Conservation (phyloP, 352 stramenopile species). For the Phytophthora pini region DNA sequence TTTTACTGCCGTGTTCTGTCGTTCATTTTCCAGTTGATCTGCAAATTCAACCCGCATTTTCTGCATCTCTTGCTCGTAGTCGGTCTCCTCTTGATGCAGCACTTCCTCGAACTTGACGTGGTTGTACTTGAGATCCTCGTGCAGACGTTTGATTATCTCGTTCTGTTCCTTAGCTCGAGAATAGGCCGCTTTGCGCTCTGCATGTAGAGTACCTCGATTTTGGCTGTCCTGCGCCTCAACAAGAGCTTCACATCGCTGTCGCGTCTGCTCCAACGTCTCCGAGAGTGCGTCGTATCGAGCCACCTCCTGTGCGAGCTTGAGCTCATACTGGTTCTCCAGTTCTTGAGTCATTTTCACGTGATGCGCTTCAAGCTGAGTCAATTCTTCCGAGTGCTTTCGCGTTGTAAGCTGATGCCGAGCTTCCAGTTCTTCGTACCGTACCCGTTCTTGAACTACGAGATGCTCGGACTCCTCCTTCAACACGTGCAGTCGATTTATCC, state of each 20-base stretch:
- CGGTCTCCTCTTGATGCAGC: slow-evolving; percentile 77
- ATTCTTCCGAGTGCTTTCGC: slow-evolving; percentile 80
- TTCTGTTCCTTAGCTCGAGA: slow-evolving; percentile 80
- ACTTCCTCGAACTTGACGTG: slow-evolving; percentile 89
- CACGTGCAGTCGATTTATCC: slow-evolving; percentile 81
- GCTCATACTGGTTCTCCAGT: slow-evolving; percentile 94
- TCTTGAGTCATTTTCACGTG: slow-evolving; percentile 89
- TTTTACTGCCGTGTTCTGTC: slow-evolving; percentile 83
- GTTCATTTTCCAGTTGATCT: slow-evolving; percentile 67
- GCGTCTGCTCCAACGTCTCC: slow-evolving; percentile 89
- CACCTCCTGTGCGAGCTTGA: slow-evolving; percentile 90
- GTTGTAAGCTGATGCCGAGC: slow-evolving; percentile 66
- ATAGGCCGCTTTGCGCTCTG: slow-evolving; percentile 71
- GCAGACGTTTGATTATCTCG: slow-evolving; percentile 82
- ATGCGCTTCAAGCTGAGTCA: slow-evolving; percentile 75
- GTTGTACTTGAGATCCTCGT: slow-evolving; percentile 89
- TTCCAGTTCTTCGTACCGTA: slow-evolving; percentile 85
- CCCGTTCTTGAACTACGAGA: slow-evolving; percentile 76
- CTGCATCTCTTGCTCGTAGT: slow-evolving; percentile 83
- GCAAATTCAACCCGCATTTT: slow-evolving; percentile 66
- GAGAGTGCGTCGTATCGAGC: slow-evolving; percentile 87
- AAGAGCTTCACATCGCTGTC: slow-evolving; percentile 89
- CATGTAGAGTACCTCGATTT: slow-evolving; percentile 62
- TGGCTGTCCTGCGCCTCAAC: slow-evolving; percentile 84
- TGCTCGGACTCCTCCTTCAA: slow-evolving; percentile 83